Conservation (phyloP, 106 monocot species). For the Chionographis japonica region DNA sequence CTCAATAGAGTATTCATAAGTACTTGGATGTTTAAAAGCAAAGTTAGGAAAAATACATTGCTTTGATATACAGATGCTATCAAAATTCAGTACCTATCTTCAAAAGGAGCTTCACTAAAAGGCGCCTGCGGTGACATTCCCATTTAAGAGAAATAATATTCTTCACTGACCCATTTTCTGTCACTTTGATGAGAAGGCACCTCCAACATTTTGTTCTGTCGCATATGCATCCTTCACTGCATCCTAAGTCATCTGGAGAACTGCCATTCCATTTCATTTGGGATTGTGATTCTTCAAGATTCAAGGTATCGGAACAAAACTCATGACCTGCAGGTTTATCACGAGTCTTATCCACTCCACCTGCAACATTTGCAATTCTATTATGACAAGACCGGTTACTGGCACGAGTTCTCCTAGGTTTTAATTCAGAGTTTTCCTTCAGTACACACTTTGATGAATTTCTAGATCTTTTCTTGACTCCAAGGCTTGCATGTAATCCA, state of each 20-base stretch:
- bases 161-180: constrained; percentile 29
- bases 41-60: not conserved
- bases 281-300: not conserved
- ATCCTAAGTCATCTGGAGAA: constrained; percentile 4
- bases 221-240: constrained; percentile 8
- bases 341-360: not conserved
- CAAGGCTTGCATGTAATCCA: constrained; percentile 1
- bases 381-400: constrained; percentile 11
- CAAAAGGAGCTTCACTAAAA: constrained; percentile 36
- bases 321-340: not conserved
- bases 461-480: constrained; percentile 23
- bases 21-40: not conserved
- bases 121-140: constrained; percentile 36
- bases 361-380: constrained; percentile 7
- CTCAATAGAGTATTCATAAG: not conserved
- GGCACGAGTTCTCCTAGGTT: constrained; percentile 26
- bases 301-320: not conserved
- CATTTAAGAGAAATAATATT: constrained; percentile 49
- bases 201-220: constrained; percentile 39
- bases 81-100: constrained; percentile 45
- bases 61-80: no score
- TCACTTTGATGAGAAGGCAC: constrained; percentile 35
- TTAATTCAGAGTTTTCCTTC: constrained; percentile 17
- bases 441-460: constrained; percentile 7
- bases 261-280: constrained; percentile 4